Conservation (phyloP, 768 basidiomycete genomes). For the Holtermannia corniformis region DNA sequence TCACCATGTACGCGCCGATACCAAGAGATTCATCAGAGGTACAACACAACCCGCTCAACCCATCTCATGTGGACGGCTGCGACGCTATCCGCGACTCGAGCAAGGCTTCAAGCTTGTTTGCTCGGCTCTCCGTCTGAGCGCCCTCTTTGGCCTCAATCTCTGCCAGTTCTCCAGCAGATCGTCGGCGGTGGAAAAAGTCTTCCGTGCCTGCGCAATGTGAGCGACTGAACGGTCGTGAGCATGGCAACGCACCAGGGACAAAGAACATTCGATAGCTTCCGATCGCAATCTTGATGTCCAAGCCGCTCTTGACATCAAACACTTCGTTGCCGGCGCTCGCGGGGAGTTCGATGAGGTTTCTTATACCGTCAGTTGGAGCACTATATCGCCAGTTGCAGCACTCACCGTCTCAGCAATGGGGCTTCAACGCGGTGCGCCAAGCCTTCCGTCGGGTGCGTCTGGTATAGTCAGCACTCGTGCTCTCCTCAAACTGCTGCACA, state of each 20-base stretch:
- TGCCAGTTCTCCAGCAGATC: constrained; percentile 37
- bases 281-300: constrained; percentile 38
- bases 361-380: not conserved
- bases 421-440: constrained; percentile 41
- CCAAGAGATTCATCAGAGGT: not conserved
- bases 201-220: not conserved
- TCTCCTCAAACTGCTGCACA: not conserved
- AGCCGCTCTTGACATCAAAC: constrained; percentile 24
- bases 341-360: constrained; percentile 19
- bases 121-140: constrained; percentile 19
- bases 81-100: not conserved
- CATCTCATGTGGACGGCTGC: not conserved
- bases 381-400: not conserved
- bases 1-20: too few relatives aligned
- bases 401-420: constrained; percentile 41
- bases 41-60: not conserved
- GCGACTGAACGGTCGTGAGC: not conserved
- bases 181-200: constrained; percentile 1
- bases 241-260: constrained; percentile 29
- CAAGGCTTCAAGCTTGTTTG: constrained; percentile 1
- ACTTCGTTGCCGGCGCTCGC: constrained; percentile 5
- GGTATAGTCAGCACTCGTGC: constrained; percentile 1
- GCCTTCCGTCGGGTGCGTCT: constrained; percentile 45
- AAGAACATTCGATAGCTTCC: constrained; percentile 41
- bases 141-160: constrained; percentile 58